These are phyloP conservation scores for Copromyces sp. DNA, from an alignment of 495 filamentous ascomycete genomes.

Conservation along the genomic window DNA sequence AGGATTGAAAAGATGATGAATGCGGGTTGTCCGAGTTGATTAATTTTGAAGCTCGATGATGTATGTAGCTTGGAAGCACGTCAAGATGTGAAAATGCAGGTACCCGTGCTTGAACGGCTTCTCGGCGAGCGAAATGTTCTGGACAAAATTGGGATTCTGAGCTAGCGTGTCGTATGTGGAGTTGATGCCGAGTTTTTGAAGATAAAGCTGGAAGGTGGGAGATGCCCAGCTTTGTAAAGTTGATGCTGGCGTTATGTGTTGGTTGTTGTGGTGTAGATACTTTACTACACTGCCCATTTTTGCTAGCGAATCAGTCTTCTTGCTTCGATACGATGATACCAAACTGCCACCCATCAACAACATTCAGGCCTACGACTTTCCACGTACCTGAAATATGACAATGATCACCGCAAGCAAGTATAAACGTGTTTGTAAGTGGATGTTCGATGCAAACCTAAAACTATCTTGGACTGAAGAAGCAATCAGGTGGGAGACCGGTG, in stretches of 20 bases:
- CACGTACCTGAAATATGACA: not conserved
- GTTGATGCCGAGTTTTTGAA: not conserved
- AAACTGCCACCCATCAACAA: not conserved
- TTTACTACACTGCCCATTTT: not conserved
- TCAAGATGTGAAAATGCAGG: not conserved
- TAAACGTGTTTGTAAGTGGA: not conserved
- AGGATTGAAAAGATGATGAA: not conserved
- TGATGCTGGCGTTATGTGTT: not conserved
- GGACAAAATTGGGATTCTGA: not conserved
- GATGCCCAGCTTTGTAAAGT: not conserved
- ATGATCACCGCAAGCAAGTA: not conserved
- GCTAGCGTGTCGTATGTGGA: not conserved
- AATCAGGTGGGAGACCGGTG: not conserved
- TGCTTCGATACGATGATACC: not conserved
- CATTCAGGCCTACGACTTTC: not conserved
- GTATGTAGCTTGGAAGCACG: not conserved
- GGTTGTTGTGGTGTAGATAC: not conserved
- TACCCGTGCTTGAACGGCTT: not conserved
- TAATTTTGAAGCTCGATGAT: not conserved
- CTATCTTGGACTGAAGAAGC: not conserved
- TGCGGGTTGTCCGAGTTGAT: not conserved
- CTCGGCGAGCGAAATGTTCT: not conserved
- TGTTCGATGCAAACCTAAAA: not conserved
- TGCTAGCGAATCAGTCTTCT: not conserved
- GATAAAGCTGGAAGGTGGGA: not conserved